Evolutionary conservation across 176 grass and related monocot genomes (phyloP), one percentile per base, ranked within the genome.

Genomic region (Bonia amplexicaulis): DNA sequence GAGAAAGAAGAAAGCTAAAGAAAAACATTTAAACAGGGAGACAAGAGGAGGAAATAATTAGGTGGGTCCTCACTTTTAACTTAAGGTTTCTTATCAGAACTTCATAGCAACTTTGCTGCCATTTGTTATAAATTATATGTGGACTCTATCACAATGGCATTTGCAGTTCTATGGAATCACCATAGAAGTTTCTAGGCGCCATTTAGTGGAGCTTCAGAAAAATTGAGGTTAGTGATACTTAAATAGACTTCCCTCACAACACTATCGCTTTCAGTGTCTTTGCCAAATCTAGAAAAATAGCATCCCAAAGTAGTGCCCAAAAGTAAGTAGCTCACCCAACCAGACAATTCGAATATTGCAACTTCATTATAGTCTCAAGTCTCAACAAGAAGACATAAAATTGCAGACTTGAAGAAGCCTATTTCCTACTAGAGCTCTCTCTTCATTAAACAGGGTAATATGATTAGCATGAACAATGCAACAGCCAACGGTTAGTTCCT

Each of bases 401-500:
- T 12, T 66, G 12, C 60, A 74, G 7, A 25, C 71, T 66, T 45
- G 60, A 66, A 57, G 55, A 42, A 57, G 48, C 46, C 23, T 73
- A 52, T 87, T 74, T 53, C 60, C 51, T 88, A 69, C 53, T n/a
- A 51, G 14, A 73, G 45, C 70, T 2, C 3, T 59, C 49, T 74
- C 23, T 58, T 76, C 8, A 40, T 49, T 44, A 63, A 73, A 79
- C 46, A 79, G 7, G 19, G 54, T 52, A 66, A 72, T 16, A 25
- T 7, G 65, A 72, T 57, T 23, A 77, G 37, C 3, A 10, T 71
- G 31, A 70, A 77, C 65, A 23, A 8, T 53, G 11, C 9, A 71
- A 54, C 57, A 88, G 17, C 64, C 62, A 81, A 68, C 26, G 59
- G 7, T n/a, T 85, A 53, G 60, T 64, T 77, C 29, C 47, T 29